These are phyloP conservation scores for Discostella stelligera DNA, from an alignment of 352 stramenopile species.

Conservation along the genomic window DNA sequence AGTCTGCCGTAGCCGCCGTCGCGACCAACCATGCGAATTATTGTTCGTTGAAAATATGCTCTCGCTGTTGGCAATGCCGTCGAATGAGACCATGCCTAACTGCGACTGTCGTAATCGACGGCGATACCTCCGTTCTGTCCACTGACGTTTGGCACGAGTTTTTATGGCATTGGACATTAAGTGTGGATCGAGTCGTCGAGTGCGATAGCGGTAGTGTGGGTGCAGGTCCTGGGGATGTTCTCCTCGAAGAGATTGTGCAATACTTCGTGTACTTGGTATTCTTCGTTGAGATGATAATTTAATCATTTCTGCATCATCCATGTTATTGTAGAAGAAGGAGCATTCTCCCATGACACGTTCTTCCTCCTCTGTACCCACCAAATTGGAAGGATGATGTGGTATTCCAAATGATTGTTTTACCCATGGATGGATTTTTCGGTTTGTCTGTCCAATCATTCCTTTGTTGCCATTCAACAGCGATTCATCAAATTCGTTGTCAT, in stretches of 20 bases:
- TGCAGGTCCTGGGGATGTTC: background rate
- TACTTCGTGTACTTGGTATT: background rate
- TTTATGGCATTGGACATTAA: constrained; percentile 12
- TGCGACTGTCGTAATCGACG: constrained; percentile 29
- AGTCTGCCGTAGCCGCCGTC: background rate
- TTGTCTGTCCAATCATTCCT: background rate
- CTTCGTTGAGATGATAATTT: constrained; percentile 9
- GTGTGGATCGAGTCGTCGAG: constrained; percentile 3
- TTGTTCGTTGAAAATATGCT: too few relatives aligned
- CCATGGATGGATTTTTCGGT: background rate
- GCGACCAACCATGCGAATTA: too few relatives aligned
- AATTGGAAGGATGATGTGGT: background rate
- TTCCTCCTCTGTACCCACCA: constrained; percentile 13
- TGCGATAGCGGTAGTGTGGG: background rate
- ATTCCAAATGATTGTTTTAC: background rate
- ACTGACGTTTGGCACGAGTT: constrained; percentile 25
- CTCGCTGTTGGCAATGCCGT: background rate
- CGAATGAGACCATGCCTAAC: background rate
- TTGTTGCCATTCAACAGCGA: background rate
- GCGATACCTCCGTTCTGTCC: constrained; percentile 40
- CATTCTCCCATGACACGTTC: constrained; percentile 34
- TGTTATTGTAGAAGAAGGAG: constrained; percentile 37
- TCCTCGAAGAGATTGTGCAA: background rate
- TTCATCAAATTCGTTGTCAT: constrained; percentile 6
- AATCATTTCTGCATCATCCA: constrained; percentile 1